Evolutionary conservation across 108 stramenopile genomes (phyloP), one percentile per base, ranked within the genome.

Genomic region (Discostella pseudostelligera): DNA sequence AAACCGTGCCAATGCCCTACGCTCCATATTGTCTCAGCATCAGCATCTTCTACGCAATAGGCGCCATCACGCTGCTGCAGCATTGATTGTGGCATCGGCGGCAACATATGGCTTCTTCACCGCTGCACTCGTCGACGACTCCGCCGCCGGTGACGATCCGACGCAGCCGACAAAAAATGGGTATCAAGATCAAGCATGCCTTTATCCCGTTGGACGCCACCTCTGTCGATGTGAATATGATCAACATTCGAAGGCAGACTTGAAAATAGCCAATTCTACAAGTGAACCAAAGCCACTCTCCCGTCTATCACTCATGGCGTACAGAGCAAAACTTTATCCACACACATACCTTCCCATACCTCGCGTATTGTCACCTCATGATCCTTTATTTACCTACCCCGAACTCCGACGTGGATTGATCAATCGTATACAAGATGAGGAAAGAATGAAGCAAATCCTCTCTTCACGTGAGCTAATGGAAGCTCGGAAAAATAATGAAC

Each of bases 401-500:
- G 67, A 80, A 64, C 43, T 80, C 39, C 47, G 55, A 32, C 43
- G 48, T 25, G 81, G 79, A 37, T 54, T 89, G 14, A 49, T 62
- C 21, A 59, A 59, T 22, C 79, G 88, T n/a, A 63, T 72, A 43
- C 39, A 66, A 19, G 85, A 89, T 69, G 88, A 89, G 54, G 29
- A 53, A 39, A 59, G 45, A 28, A 48, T 89, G 29, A 61, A 69
- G 40, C 19, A 59, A 46, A 50, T 89, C 6, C 64, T 83, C 43
- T 58, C 74, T 42, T 74, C 73, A 0, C 26, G 70, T 14, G 54
- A 75, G 7, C 62, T 74, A 5, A 69, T 65, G 37, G 62, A 74
- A 28, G 65, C 67, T 10, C 53, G 69, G 8, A 44, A 65, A 14
- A 54, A 49, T 14, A 59, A 69, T 20, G 76, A 87, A 62, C 77